Base-by-base conservation (phyloP, 768 basidiomycete genomes). In the Mycena rebaudengoi region DNA sequence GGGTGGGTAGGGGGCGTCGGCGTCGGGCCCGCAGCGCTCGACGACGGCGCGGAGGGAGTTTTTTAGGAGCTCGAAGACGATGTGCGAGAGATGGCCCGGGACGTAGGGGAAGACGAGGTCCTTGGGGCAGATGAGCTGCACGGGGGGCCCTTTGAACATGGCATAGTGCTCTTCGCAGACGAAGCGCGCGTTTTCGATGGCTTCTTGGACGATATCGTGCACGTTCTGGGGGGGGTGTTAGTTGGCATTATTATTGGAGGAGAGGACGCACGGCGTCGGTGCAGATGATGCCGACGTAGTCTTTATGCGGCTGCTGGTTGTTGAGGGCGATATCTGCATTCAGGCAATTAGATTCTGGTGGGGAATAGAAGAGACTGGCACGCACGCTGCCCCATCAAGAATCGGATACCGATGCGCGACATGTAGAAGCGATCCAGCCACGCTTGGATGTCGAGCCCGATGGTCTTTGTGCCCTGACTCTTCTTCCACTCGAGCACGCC, bases 371-470 rank as follows among this genome's bases (percentile, higher is more conserved):
- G 44, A 40, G 43, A 39, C 32, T 29, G 66, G 63, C n/a, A n/a
- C 90, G 73, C 66, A 96, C 95, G 96, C 78, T 98, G 96, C 26
- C 96, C 98, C 54, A 99, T 98, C 65, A 99, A 79, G 73, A 99
- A 98, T 0, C 98, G 92, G 68, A 99, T 99, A 0, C 94, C 95
- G 46, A 96, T 97, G 26, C 98, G 90, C 28, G 89, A 91, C 88
- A 99, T 88, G 75, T 99, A 99, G 78, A 99, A 99, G 39, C 98
- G 85, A 76, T 99, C 98, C 67, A 99, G 79, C 94, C 96, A 99
- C 25, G 90, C 88, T 75, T 98, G 97, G 52, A 99, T 92, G 69
- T 96, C 94, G 37, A 90, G 81, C 16, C 92, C 92, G 50, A 95
- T 94, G 49, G 87, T 83, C 32, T 81, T 85, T 14, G 86, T 84